Conservation (phyloP, 805 yeast species). For the Candida sithepensis region DNA sequence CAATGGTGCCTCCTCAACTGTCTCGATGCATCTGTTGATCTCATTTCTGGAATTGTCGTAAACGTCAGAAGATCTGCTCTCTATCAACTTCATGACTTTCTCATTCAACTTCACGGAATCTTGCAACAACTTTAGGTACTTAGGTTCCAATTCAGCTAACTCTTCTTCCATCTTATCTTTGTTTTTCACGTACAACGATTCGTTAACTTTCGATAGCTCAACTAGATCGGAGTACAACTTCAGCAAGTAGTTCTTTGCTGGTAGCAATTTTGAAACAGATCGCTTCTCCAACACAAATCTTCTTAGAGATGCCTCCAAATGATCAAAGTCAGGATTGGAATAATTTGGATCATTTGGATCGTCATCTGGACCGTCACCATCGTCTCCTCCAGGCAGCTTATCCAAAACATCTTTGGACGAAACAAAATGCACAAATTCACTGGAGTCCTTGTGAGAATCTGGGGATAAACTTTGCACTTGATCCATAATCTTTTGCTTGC, state of each 20-base stretch:
- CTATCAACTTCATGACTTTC: slow-evolving; percentile 59
- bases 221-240: slow-evolving; percentile 68
- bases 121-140: slow-evolving; percentile 49
- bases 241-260: slow-evolving; percentile 82
- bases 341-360: slow-evolving; percentile 30
- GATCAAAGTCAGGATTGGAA: slow-evolving; percentile 68
- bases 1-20: slow-evolving; percentile 29
- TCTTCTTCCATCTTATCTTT: slow-evolving; percentile 43
- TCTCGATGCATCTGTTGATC: slow-evolving; percentile 49
- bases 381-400: slow-evolving; percentile 34
- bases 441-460: slow-evolving; percentile 81
- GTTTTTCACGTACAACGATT: slow-evolving; percentile 48
- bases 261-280: slow-evolving; percentile 81
- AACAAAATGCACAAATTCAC: slow-evolving; percentile 92
- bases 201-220: slow-evolving; percentile 59
- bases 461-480: slow-evolving; percentile 87
- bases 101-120: slow-evolving; percentile 56
- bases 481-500: slow-evolving; percentile 71
- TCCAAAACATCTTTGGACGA: slow-evolving; percentile 53
- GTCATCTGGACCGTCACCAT: slow-evolving; percentile 36
- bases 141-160: slow-evolving; percentile 59
- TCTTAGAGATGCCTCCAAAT: slow-evolving; percentile 78
- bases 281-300: slow-evolving; percentile 86
- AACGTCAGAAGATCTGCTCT: slow-evolving; percentile 50
- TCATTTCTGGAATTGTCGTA: slow-evolving; percentile 58